Evolutionary conservation across 495 filamentous ascomycete genomes (phyloP).

Genomic region (Penicillium roqueforti): DNA sequence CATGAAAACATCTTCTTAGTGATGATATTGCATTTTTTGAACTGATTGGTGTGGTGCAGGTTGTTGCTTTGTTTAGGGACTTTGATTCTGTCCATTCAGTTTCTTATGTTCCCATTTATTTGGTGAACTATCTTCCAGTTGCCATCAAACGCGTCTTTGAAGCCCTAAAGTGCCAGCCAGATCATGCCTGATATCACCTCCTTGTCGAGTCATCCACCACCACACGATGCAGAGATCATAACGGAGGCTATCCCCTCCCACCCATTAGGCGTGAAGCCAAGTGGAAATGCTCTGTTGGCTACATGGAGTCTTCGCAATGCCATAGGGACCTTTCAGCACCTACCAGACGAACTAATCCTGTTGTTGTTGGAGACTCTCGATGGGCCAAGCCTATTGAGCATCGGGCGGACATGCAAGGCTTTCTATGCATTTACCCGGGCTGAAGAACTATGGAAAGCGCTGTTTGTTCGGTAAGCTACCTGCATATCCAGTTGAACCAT

Average conservation of each 20-base stretch:
- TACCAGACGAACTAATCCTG: slow-evolving; percentile 81
- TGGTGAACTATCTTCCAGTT: slow-evolving; percentile 4
- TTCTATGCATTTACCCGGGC: slow-evolving; percentile 80
- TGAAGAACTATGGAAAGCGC: slow-evolving; percentile 87
- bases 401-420: slow-evolving; percentile 84
- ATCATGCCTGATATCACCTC: slow-evolving; percentile 35
- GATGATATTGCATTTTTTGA: background rate
- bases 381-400: slow-evolving; percentile 50
- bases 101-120: background rate
- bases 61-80: background rate
- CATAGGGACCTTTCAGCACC: slow-evolving; percentile 56
- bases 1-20: background rate
- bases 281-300: slow-evolving; percentile 76
- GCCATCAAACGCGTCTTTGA: slow-evolving; percentile 20
- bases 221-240: slow-evolving; percentile 17
- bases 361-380: slow-evolving; percentile 74
- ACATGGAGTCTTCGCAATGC: slow-evolving; percentile 59
- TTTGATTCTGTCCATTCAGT: background rate
- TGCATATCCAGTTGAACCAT: slow-evolving; percentile 3
- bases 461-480: slow-evolving; percentile 77
- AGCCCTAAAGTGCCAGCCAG: slow-evolving; percentile 26
- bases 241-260: slow-evolving; percentile 62
- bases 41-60: background rate
- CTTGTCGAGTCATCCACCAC: slow-evolving; percentile 20
- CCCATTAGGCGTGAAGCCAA: slow-evolving; percentile 80